Conservation (phyloP, 345 rosid genomes). For the Citrus mangshanensis region DNA sequence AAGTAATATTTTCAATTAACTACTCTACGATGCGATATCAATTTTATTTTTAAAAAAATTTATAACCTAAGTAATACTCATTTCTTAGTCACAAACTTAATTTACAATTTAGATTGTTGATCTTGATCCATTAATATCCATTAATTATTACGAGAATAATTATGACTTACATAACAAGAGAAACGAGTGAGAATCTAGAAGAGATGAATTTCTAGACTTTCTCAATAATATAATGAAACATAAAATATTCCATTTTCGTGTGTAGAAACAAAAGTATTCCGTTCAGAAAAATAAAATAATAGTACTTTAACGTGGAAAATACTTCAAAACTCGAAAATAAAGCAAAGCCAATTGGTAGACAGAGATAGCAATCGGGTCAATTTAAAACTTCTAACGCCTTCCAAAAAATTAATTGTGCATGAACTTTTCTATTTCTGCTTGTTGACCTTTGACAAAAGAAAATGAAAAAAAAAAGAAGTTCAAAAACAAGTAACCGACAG, state of each 20-base stretch:
- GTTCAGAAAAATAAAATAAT: neutral
- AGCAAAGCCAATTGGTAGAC: neutral
- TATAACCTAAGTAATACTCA: no score
- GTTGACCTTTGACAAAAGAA: slow-evolving; percentile 17
- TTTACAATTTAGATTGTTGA: neutral
- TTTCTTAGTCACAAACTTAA: no score
- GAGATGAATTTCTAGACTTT: neutral
- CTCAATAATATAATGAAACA: neutral
- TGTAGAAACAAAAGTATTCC: neutral
- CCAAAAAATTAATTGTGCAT: neutral
- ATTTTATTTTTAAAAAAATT: no score
- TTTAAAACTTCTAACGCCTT: slow-evolving; percentile 8
- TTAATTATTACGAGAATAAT: neutral
- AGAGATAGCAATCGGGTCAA: slow-evolving; percentile 14
- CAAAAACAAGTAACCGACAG: slow-evolving; percentile 24
- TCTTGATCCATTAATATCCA: neutral
- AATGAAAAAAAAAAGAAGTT: neutral
- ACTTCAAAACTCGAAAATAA: neutral
- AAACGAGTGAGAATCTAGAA: neutral
- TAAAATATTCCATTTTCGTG: neutral
- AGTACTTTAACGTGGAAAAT: slow-evolving; percentile 10
- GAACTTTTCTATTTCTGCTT: neutral
- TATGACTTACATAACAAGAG: no score
- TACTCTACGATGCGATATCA: no score
- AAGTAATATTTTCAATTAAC: no score